Conservation (phyloP, 371 early-diverging fungal genomes). For the Phascolomyces articulosus region DNA sequence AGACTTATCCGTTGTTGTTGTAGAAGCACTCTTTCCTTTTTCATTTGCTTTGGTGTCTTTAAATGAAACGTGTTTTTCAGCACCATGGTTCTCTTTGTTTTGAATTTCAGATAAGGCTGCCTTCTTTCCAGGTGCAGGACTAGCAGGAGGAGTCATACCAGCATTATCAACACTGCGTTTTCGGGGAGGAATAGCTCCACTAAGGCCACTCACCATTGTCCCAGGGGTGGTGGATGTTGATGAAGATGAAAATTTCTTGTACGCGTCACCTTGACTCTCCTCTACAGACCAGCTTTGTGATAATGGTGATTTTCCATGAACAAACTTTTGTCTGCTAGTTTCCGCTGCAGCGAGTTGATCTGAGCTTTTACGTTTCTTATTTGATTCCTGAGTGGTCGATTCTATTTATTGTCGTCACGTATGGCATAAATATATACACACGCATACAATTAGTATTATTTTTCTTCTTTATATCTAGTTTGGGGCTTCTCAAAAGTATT, state of each 20-base stretch:
- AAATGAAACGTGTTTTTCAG: background rate
- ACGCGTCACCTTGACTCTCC: background rate
- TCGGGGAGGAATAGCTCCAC: background rate
- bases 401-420: background rate
- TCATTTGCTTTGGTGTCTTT: background rate
- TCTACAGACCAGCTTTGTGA: constrained; percentile 12
- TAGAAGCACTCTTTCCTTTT: background rate
- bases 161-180: background rate
- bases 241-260: background rate
- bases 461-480: no score
- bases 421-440: no score
- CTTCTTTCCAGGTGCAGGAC: background rate
- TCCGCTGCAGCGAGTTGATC: background rate
- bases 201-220: background rate
- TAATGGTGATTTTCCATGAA: constrained; percentile 10
- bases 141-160: background rate
- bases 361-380: background rate
- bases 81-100: background rate
- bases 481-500: no score
- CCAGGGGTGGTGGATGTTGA: background rate
- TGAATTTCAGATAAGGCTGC: background rate
- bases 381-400: background rate
- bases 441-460: background rate
- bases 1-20: background rate
- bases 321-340: constrained; percentile 1